phyloP scores from a whole-genome alignment of 805 yeast species.

The Yamadazyma tumulicola region DNA sequence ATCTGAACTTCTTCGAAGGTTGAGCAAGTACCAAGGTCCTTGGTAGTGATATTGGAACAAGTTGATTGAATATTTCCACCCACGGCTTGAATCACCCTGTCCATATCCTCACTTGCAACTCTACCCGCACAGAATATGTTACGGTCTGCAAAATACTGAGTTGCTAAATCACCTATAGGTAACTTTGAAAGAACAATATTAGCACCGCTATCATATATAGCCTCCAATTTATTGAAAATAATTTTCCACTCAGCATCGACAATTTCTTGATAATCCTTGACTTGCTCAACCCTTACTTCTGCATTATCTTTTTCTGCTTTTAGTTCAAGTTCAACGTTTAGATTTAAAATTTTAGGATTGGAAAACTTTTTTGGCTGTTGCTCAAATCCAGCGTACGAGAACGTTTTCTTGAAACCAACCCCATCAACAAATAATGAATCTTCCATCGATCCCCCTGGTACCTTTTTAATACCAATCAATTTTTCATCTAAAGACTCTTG shows the following conservation, averaged over 20 bases:
- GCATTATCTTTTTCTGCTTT: constrained; percentile 99
- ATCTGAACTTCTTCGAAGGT: constrained; percentile 90
- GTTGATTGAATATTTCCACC: constrained; percentile 87
- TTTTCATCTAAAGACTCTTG: constrained; percentile 82
- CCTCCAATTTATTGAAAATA: constrained; percentile 79
- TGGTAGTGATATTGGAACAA: constrained; percentile 61
- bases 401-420: constrained; percentile 96
- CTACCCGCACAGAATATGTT: constrained; percentile 97
- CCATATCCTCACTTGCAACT: constrained; percentile 84
- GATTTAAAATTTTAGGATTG: constrained; percentile 76
- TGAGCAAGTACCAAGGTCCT: constrained; percentile 82
- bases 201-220: constrained; percentile 82
- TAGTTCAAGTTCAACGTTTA: constrained; percentile 91
- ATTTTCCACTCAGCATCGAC: constrained; percentile 99
- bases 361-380: constrained; percentile 89
- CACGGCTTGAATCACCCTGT: constrained; percentile 87
- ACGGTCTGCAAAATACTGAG: constrained; percentile 96
- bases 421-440: constrained; percentile 88
- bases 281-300: constrained; percentile 93
- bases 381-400: constrained; percentile 97
- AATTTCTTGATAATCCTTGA: constrained; percentile 88
- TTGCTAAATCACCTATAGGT: constrained; percentile 98
- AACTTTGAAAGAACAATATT: constrained; percentile 88
- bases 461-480: constrained; percentile 89
- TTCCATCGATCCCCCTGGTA: constrained; percentile 95